Percentiles rank a stretch among this genome's conserved stretches.
Evolutionary conservation across 192 early-diverging fungal genomes (phyloP).

Genomic region (Linnemannia schmuckeri): DNA sequence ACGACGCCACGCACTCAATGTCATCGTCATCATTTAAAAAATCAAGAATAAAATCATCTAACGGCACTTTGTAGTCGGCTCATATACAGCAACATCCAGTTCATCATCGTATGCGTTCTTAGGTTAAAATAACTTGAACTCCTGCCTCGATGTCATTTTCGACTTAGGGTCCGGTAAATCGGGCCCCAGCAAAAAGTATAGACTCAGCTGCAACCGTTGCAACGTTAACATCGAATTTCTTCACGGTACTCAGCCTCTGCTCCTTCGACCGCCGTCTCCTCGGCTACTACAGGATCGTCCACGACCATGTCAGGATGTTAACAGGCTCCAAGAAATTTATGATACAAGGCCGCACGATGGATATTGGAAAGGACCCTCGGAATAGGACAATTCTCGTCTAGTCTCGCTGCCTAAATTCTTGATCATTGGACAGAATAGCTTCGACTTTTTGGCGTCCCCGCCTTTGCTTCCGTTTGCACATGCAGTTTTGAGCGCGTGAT

Average conservation of each 20-base stretch:
- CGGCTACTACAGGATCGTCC: constrained; percentile 52
- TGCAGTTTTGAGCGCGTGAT: constrained; percentile 59
- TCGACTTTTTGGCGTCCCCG: constrained; percentile 51
- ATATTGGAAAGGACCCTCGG: constrained; percentile 52
- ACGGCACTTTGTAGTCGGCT: too few species aligned
- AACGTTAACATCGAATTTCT: constrained; percentile 37
- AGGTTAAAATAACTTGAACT: too few species aligned
- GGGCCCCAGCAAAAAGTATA: background rate
- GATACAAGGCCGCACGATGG: constrained; percentile 50
- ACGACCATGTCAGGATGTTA: constrained; percentile 48
- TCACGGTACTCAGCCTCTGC: constrained; percentile 47
- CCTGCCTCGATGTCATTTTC: constrained; percentile 54
- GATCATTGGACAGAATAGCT: constrained; percentile 36
- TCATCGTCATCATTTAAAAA: too few species aligned
- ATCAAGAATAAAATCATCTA: too few species aligned
- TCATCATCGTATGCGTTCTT: too few species aligned
- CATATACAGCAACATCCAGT: too few species aligned
- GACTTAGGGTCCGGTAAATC: background rate
- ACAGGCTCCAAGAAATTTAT: constrained; percentile 50
- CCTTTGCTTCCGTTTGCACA: constrained; percentile 58
- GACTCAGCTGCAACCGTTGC: background rate
- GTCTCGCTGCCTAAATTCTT: constrained; percentile 43
- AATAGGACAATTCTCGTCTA: constrained; percentile 48
- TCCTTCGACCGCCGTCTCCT: constrained; percentile 51
- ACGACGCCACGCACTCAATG: too few species aligned